Evolutionary conservation across 345 rosid genomes (phyloP).

Genomic region (Eucalyptus shirleyi): DNA sequence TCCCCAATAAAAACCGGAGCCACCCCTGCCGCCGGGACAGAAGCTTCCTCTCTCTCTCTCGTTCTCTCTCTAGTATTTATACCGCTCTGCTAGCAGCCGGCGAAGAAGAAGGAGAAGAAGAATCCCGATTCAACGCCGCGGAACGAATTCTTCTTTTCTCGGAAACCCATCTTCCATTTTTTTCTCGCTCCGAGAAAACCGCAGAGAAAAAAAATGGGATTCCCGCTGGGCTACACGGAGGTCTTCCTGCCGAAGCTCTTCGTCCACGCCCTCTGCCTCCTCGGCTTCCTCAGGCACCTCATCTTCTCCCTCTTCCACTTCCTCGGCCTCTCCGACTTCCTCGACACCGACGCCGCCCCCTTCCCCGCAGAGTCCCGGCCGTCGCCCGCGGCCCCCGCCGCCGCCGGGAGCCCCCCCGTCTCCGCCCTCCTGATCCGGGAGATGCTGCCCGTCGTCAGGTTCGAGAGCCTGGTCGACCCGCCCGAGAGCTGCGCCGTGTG

Average conservation of each 20-base stretch:
- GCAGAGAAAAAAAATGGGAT: conserved; percentile 38
- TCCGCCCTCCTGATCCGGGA: conserved; percentile 67
- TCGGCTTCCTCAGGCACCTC: conserved; percentile 44
- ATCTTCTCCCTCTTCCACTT: conserved; percentile 35
- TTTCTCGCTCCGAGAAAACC: background rate
- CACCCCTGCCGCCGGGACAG: background rate
- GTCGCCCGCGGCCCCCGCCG: conserved; percentile 7
- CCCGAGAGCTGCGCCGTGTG: conserved; percentile 84
- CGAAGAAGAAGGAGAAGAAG: background rate
- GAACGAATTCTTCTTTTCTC: background rate
- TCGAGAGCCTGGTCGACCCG: conserved; percentile 33
- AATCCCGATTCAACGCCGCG: background rate
- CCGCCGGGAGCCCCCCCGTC: conserved; percentile 23
- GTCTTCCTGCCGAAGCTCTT: conserved; percentile 60
- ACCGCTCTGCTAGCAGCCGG: background rate
- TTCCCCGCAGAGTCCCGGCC: conserved; percentile 21
- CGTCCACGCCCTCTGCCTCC: conserved; percentile 50
- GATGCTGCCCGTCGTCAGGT: conserved; percentile 57
- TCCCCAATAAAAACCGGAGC: background rate
- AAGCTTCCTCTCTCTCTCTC: background rate
- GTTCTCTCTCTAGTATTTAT: background rate
- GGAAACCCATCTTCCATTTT: background rate
- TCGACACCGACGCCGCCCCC: conserved; percentile 36
- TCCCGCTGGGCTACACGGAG: conserved; percentile 73
- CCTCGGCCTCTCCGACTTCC: conserved; percentile 71